These are phyloP conservation scores for Vararia minispora DNA, from an alignment of 768 basidiomycete species.

Conservation along the genomic window DNA sequence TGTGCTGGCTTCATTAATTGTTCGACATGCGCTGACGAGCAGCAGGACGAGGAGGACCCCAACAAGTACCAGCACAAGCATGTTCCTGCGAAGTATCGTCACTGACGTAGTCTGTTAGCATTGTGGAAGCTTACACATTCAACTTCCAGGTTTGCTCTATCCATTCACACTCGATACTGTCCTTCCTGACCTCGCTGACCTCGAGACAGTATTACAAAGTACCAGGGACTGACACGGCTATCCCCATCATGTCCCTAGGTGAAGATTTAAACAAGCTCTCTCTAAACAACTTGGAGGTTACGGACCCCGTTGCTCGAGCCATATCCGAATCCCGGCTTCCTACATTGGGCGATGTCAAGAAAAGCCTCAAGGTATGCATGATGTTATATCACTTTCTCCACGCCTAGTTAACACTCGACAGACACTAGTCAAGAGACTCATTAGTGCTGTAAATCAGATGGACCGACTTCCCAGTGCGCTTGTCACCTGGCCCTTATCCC, in stretches of 20 bases:
- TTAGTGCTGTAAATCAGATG: conserved; percentile 73
- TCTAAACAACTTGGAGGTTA: conserved; percentile 22
- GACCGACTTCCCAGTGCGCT: conserved; percentile 63
- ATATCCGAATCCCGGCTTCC: conserved; percentile 50
- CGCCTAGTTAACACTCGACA: conserved; percentile 20
- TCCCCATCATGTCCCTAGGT: conserved; percentile 70
- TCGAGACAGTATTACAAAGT: conserved; percentile 64
- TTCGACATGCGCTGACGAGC: not conserved
- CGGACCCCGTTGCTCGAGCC: conserved; percentile 53
- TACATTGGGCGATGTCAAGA: conserved; percentile 72
- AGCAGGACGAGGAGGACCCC: conserved; percentile 74
- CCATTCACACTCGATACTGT: not conserved
- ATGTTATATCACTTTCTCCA: not conserved
- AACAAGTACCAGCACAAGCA: conserved; percentile 50
- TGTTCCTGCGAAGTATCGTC: conserved; percentile 8
- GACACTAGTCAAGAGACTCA: conserved; percentile 66
- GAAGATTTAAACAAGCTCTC: conserved; percentile 44
- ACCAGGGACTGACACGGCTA: conserved; percentile 42
- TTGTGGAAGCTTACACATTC: conserved; percentile 83
- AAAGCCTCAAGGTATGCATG: conserved; percentile 55
- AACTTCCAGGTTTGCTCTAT: conserved; percentile 42
- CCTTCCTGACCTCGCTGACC: not conserved
- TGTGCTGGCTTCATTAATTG: conserved; percentile 24
- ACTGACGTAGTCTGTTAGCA: conserved; percentile 30
- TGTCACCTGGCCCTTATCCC: not conserved